Conservation (phyloP, 768 basidiomycete species). For the Xanthoconium stramineum region DNA sequence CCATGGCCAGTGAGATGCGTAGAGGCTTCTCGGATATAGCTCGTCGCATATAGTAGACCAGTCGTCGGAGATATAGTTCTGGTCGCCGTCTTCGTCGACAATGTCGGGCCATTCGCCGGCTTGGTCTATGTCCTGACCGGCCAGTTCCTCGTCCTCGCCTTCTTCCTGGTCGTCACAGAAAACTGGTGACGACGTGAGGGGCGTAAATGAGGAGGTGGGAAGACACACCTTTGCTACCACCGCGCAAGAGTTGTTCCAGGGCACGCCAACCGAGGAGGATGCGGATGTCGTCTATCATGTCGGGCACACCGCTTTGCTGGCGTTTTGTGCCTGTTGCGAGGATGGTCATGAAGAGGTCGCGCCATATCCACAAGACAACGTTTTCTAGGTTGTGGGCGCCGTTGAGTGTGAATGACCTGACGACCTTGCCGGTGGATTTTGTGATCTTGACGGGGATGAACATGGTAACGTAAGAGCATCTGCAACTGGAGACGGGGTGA, state of each 20-base stretch:
- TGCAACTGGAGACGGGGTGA: slow-evolving; percentile 41
- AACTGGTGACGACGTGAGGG: background rate
- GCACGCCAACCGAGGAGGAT: slow-evolving; percentile 46
- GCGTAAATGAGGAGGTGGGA: background rate
- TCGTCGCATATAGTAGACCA: slow-evolving; percentile 20
- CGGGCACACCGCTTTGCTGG: slow-evolving; percentile 35
- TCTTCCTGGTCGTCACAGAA: slow-evolving; percentile 14
- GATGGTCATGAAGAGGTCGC: slow-evolving; percentile 61
- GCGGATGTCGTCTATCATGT: slow-evolving; percentile 62
- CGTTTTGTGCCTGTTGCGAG: slow-evolving; percentile 37
- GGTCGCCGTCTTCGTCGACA: slow-evolving; percentile 34
- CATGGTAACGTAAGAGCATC: slow-evolving; percentile 47
- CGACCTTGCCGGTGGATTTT: slow-evolving; percentile 38
- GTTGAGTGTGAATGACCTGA: slow-evolving; percentile 48
- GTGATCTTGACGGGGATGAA: slow-evolving; percentile 46
- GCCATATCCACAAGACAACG: slow-evolving; percentile 63
- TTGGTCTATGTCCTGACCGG: background rate
- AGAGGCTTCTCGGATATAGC: slow-evolving; percentile 32
- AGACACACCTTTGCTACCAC: slow-evolving; percentile 45
- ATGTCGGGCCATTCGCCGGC: background rate
- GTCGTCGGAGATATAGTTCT: slow-evolving; percentile 23
- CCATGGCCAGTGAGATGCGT: slow-evolving; percentile 53
- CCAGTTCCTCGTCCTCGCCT: slow-evolving; percentile 24
- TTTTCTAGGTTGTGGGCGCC: slow-evolving; percentile 47
- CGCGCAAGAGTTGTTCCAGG: slow-evolving; percentile 50